Base-by-base conservation (phyloP, 2,329 filamentous ascomycete genomes). In the Mariannaea sp. region DNA sequence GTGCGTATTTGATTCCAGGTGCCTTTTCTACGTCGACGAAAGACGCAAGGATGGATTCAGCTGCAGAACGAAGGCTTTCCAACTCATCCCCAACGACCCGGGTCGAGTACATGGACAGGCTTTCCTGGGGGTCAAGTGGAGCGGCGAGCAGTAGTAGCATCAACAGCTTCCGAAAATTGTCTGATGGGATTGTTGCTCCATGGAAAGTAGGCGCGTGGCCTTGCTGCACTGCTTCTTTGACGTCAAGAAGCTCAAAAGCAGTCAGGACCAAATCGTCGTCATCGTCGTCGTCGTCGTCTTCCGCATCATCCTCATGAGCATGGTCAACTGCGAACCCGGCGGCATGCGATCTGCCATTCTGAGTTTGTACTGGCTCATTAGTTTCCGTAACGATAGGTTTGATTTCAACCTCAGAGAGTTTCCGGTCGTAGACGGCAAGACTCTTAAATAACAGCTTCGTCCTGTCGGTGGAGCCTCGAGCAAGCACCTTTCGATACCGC, bases 81-180 rank as follows among this genome's bases (percentile, higher is more conserved):
- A 90, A 74, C 30, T 84, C 79, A 8, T 78, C 67, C 2, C 79
- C 84, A 1, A 75, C 69, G 9, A 89, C 73, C 7, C 85, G 77
- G 17, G 77, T 75, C 1, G 82, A 78, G 61, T 88, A 83, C 24
- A 77, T 76, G 1, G 87, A 83, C 12, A 91, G 69, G 49, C 78
- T 84, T 67, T 90, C 85, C 62, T 88, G 85, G 0, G 82, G 72
- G 40, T 80, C 78, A 5, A 91, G 72, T 0, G 88, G 87, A 1
- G 88, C 84, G 29, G 84, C 75, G 7, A 91, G 73, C 1, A 91
- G 75, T 10, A 92, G 75, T 4, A 92, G 75, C 81, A 89, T 87
- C 24, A 91, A 71, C 7, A 92, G 73, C 62, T 84, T 86, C 38
- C 85, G 80, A 50, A 90, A 83, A 65, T 90, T 90, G 66, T 91